Evolutionary conservation across 73 alveolate genomes (phyloP), one percentile per base, ranked within the genome.

Genomic region (Durusdinium trenchii): DNA sequence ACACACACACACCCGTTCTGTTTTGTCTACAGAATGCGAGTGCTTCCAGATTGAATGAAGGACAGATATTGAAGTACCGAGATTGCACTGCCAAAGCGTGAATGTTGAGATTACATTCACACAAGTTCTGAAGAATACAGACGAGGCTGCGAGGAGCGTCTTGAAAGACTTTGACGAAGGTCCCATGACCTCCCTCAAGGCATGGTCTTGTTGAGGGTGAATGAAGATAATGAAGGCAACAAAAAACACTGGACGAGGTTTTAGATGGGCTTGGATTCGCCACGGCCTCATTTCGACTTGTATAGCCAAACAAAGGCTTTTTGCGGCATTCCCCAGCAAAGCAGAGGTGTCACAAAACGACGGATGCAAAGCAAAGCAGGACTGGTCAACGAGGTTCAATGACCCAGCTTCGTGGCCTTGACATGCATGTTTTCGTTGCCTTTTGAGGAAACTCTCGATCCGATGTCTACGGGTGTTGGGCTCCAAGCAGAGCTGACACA

Each of bases 141-240:
- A 26, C 23, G 35, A 86, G 95, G 96, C 98, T 14, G 79, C 98
- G n/a, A 36, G 50, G 38, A 52, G 36, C 69, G 38, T 43, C 75
- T 46, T 91, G 57, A 36, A 69, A 23, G 90, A 79, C 87, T 91
- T 91, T 89, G 40, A 78, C 5, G 47, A 69, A 3, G 98, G 98
- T 10, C 98, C 98, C 20, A 69, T 91, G 90, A 57, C 89, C 57
- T 91, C 98, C 35, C 76, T 91, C 30, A 46, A 91, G 98, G 98
- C 64, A 2, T 9, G 48, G 35, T 10, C 60, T 40, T 75, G 30
- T 60, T 60, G 18, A 32, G 73, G 7, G 73, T 60, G 73, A 32
- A 60, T 60, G 1, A n/a, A n/a, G n/a, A n/a, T n/a, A n/a, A n/a
- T n/a, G n/a, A n/a, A n/a, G n/a, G n/a, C n/a, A n/a, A n/a, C n/a